Evolutionary conservation across 139 green algal species (phyloP).

Genomic region (Volvox reticuliferus): DNA sequence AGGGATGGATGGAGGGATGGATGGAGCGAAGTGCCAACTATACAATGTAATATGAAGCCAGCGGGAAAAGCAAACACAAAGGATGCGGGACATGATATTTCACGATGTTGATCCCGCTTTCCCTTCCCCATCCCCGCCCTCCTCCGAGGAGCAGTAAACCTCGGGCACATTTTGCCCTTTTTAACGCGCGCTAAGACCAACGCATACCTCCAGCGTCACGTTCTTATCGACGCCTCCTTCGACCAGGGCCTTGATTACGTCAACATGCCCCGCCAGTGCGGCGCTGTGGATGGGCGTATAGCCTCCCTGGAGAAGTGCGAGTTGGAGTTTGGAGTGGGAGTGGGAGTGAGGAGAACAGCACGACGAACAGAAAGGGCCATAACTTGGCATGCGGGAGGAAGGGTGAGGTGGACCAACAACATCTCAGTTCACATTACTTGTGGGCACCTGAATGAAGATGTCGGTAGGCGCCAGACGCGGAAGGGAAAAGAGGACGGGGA

Average conservation of each 20-base stretch:
- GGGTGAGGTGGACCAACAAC: too few relatives aligned
- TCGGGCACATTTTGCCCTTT: background rate
- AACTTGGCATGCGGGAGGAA: too few relatives aligned
- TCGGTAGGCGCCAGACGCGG: too few relatives aligned
- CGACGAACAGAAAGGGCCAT: too few relatives aligned
- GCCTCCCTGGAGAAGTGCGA: background rate
- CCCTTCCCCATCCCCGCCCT: background rate
- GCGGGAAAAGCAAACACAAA: too few relatives aligned
- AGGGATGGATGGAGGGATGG: too few relatives aligned
- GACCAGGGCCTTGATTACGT: background rate
- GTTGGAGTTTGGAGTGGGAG: background rate
- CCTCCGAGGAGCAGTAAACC: background rate
- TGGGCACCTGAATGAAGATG: too few relatives aligned
- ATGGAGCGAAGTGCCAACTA: background rate
- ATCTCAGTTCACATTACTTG: too few relatives aligned
- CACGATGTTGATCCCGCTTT: too few relatives aligned
- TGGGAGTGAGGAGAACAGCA: background rate
- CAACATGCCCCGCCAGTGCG: background rate
- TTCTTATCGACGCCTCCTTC: background rate
- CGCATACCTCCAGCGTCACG: background rate
- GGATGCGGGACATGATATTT: too few relatives aligned
- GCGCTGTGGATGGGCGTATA: slow-evolving; percentile 20
- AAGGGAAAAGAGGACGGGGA: too few relatives aligned
- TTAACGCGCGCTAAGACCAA: background rate
- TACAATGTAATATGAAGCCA: too few relatives aligned